phyloP scores from a whole-genome alignment of 257 asterid genomes.

The Asclepias syriaca region DNA sequence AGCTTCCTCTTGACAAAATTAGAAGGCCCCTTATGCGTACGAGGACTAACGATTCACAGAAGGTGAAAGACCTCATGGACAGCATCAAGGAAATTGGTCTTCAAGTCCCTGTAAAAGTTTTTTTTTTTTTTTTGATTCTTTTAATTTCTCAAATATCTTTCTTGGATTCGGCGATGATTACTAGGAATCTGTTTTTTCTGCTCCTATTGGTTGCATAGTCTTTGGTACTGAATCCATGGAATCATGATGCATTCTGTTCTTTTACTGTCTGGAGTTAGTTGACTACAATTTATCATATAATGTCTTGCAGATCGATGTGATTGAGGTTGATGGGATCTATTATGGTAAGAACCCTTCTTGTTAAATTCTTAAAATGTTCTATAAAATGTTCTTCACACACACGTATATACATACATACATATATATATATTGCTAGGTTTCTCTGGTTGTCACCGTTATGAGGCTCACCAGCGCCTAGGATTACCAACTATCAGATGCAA shows the following conservation, averaged over 20 bases:
- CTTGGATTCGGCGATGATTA: not conserved
- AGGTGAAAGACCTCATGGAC: constrained; percentile 76
- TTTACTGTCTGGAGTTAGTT: not conserved
- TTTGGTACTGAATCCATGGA: not conserved
- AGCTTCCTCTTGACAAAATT: constrained; percentile 76
- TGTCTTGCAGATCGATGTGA: constrained; percentile 85
- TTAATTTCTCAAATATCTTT: not conserved
- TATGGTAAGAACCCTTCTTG: constrained; percentile 46
- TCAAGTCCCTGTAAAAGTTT: constrained; percentile 85
- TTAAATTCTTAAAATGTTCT: not conserved
- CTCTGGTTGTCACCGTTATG: constrained; percentile 93
- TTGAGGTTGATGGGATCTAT: constrained; percentile 86
- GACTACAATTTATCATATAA: not conserved
- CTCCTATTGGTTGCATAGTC: not conserved
- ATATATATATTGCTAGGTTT: constrained; percentile 42
- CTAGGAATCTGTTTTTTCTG: not conserved
- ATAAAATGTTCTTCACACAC: no score
- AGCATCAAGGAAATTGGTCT: constrained; percentile 82
- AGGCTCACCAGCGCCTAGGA: constrained; percentile 91
- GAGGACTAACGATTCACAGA: constrained; percentile 68
- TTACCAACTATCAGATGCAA: constrained; percentile 88
- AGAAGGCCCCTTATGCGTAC: constrained; percentile 92
- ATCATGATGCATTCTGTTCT: not conserved
- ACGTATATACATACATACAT: no score
- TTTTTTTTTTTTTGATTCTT: not conserved